Conservation (phyloP, 164 flowering plant species). For the Magnolia changhungtana region DNA sequence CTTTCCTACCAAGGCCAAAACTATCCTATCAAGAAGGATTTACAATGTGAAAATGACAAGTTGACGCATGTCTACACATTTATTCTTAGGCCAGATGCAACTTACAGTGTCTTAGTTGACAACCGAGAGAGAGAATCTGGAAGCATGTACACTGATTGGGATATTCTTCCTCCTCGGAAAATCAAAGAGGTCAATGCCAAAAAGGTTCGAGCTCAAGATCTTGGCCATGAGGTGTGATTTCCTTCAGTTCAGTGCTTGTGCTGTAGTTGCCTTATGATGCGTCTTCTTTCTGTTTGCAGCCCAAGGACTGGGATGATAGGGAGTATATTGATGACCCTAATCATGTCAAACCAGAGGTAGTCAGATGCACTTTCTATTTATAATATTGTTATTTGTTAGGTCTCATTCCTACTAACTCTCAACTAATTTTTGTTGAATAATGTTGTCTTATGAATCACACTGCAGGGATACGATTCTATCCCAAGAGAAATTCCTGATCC, state of each 20-base stretch:
- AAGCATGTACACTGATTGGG: conserved; percentile 95
- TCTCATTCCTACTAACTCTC: not conserved
- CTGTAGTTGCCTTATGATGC: not conserved
- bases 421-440: not conserved
- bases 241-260: not conserved
- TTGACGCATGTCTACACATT: conserved; percentile 91
- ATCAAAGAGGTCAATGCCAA: conserved; percentile 72
- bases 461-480: conserved; percentile 80
- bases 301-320: conserved; percentile 90
- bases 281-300: conserved; percentile 38
- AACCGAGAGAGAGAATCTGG: conserved; percentile 83
- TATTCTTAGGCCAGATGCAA: conserved; percentile 87
- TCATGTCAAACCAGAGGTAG: conserved; percentile 71
- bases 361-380: not conserved
- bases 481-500: conserved; percentile 82
- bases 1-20: conserved; percentile 86
- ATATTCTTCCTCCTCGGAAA: conserved; percentile 87
- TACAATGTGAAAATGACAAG: conserved; percentile 93
- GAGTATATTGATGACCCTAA: conserved; percentile 86
- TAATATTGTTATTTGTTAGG: not conserved
- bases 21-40: conserved; percentile 78
- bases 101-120: conserved; percentile 73
- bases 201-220: conserved; percentile 40
- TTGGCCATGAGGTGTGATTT: not conserved
- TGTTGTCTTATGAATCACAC: conserved; percentile 4